These are phyloP conservation scores for Plantago lanceolata DNA, from an alignment of 305 asterid genomes.

Conservation along the genomic window DNA sequence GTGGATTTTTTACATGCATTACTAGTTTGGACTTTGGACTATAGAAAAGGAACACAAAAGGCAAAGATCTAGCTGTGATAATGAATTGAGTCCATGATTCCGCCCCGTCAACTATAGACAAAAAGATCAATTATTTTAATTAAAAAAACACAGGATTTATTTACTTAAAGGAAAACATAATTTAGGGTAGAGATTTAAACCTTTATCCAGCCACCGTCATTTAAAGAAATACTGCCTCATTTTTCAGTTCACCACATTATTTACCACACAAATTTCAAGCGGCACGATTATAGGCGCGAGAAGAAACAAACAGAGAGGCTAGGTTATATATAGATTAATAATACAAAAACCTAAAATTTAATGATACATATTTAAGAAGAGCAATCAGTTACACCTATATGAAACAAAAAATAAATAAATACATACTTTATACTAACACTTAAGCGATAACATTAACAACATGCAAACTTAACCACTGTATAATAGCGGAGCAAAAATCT, in stretches of 20 bases:
- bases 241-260: background rate
- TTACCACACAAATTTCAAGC: background rate
- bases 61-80: background rate
- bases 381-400: background rate
- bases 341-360: background rate
- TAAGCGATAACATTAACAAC: no score
- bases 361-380: background rate
- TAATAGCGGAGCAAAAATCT: background rate
- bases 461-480: background rate
- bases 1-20: background rate
- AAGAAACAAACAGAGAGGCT: background rate
- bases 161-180: background rate
- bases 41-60: background rate
- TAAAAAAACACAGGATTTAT: no score
- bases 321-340: background rate
- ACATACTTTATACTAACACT: background rate
- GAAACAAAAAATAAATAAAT: background rate
- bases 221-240: background rate
- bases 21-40: background rate
- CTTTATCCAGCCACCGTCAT: background rate
- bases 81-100: background rate
- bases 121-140: background rate
- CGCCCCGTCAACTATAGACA: background rate
- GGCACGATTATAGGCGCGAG: background rate
- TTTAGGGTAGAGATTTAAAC: background rate